Evolutionary conservation across 2,329 filamentous ascomycete species (phyloP).

Genomic region (Seiridium unicorne): DNA sequence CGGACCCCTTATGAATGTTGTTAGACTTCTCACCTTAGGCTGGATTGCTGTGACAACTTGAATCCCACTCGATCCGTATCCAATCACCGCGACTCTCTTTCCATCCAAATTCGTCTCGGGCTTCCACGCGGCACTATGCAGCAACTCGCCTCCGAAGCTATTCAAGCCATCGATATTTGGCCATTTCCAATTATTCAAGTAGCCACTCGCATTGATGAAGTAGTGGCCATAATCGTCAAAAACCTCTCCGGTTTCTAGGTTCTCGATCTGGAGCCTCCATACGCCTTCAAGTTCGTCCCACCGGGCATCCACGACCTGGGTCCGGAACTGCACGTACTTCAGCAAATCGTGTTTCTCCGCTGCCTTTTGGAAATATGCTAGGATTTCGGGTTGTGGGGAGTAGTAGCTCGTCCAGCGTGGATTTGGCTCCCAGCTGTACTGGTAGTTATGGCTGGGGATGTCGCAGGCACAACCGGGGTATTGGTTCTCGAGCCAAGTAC

Average conservation of each 20-base stretch:
- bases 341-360: not conserved
- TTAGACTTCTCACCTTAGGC: not conserved
- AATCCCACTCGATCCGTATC: not conserved
- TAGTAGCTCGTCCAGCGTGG: not conserved
- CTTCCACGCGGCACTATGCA: not conserved
- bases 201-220: not conserved
- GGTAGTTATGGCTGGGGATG: constrained; percentile 1
- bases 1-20: not conserved
- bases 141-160: not conserved
- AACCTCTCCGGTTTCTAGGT: not conserved
- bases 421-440: not conserved
- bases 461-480: constrained; percentile 1
- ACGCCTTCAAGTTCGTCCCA: not conserved
- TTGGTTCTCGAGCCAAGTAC: constrained; percentile 1
- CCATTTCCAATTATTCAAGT: not conserved
- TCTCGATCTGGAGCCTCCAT: not conserved
- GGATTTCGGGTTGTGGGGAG: not conserved
- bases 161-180: not conserved
- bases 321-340: not conserved
- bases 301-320: not conserved
- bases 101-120: not conserved
- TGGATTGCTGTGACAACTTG: not conserved
- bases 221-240: not conserved
- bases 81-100: not conserved
- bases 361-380: not conserved